Evolutionary conservation across 306 rosid species (phyloP).

Genomic region (Oemleria cerasiformis): DNA sequence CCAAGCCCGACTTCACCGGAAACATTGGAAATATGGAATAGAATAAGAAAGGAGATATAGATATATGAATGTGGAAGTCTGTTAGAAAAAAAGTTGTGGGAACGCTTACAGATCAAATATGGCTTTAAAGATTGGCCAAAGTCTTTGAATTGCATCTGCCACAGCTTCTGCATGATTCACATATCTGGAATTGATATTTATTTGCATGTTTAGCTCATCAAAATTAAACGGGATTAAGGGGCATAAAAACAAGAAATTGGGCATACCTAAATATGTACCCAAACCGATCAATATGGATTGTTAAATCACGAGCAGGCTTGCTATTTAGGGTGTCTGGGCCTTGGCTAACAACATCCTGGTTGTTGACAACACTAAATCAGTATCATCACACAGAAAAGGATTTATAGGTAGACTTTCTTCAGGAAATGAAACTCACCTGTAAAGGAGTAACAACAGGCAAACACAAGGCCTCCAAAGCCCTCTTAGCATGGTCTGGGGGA

Average conservation of each 20-base stretch:
- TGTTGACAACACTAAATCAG: conserved; percentile 29
- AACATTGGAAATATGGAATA: conserved; percentile 25
- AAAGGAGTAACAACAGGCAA: conserved; percentile 87
- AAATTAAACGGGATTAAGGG: conserved; percentile 12
- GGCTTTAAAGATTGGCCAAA: conserved; percentile 96
- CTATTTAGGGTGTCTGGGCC: conserved; percentile 76
- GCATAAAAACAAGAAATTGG: conserved; percentile 17
- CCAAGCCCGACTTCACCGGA: conserved; percentile 89
- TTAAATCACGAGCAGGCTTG: conserved; percentile 81
- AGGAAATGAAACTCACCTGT: conserved; percentile 54
- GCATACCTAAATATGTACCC: conserved; percentile 93
- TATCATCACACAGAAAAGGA: conserved; percentile 18
- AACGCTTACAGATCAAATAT: conserved; percentile 90
- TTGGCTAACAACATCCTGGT: conserved; percentile 85
- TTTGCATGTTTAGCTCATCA: conserved; percentile 26
- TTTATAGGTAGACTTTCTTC: conserved; percentile 7
- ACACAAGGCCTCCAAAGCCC: conserved; percentile 91
- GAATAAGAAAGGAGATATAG: conserved; percentile 7
- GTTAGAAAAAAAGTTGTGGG: conserved; percentile 10
- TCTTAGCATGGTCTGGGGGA: conserved; percentile 80
- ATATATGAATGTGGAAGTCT: neutral
- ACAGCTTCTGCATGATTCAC: conserved; percentile 95
- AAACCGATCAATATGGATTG: conserved; percentile 90
- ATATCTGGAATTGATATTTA: conserved; percentile 51
- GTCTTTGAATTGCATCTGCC: conserved; percentile 91